These are phyloP conservation scores for Coriolopsis trogii DNA, from an alignment of 1,284 basidiomycete species.

Conservation along the genomic window DNA sequence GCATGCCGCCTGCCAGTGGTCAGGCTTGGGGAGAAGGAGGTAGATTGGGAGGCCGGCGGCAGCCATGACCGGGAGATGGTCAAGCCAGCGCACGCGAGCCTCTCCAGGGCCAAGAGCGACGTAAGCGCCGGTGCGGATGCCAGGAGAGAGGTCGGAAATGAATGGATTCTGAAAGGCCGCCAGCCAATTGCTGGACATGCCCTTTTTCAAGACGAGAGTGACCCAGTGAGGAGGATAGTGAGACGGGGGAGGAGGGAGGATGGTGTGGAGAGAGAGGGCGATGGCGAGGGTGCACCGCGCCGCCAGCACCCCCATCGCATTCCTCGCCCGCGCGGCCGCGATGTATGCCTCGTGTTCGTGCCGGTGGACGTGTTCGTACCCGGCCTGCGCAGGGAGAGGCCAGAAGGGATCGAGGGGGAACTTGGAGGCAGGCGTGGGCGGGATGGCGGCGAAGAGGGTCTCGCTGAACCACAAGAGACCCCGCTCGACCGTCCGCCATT, in stretches of 20 bases:
- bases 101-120: not conserved
- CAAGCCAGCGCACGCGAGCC: not conserved
- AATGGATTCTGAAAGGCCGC: not conserved
- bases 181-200: not conserved
- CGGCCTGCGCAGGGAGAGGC: not conserved
- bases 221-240: not conserved
- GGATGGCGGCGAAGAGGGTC: not conserved
- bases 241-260: not conserved
- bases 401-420: not conserved
- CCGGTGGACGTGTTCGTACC: not conserved
- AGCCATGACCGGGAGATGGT: conserved; percentile 8
- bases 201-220: not conserved
- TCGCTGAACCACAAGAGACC: not conserved
- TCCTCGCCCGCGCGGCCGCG: not conserved
- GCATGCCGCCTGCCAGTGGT: too few species aligned
- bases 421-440: not conserved
- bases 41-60: conserved; percentile 3
- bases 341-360: too few species aligned
- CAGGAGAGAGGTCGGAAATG: conserved; percentile 2
- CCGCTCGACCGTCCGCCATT: conserved; percentile 1
- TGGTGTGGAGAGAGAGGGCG: too few species aligned
- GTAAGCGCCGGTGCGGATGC: not conserved
- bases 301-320: not conserved
- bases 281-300: conserved; percentile 6
- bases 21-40: too few species aligned